phyloP scores from a whole-genome alignment of 106 monocot genomes.

The Xerophyta viscosa region DNA sequence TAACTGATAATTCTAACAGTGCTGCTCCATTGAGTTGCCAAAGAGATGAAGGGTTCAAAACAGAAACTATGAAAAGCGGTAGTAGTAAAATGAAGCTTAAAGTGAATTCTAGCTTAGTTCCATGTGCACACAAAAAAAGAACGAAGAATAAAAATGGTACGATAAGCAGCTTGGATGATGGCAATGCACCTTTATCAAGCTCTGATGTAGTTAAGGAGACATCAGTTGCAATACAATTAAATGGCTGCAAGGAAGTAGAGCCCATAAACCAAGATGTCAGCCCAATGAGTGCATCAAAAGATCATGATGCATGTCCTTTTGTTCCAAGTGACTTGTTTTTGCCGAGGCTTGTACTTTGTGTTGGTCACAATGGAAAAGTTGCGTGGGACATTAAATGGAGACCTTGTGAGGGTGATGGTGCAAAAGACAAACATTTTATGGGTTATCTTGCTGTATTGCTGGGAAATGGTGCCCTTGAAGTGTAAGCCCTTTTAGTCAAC shows the following conservation, averaged over 20 bases:
- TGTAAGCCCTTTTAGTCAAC: conserved; percentile 35
- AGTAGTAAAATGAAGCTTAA: too few relatives aligned
- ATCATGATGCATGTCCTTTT: not conserved
- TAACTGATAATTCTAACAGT: too few relatives aligned
- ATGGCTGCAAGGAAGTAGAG: conserved; percentile 5
- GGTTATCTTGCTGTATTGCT: conserved; percentile 87
- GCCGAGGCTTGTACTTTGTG: conserved; percentile 59
- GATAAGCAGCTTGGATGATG: not conserved
- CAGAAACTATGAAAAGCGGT: too few relatives aligned
- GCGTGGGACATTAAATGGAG: conserved; percentile 99
- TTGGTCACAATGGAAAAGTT: conserved; percentile 91
- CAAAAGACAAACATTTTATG: conserved; percentile 26
- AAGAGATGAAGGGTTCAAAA: too few relatives aligned
- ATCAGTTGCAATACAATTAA: not conserved
- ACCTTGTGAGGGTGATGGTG: conserved; percentile 22
- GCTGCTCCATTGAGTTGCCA: too few relatives aligned
- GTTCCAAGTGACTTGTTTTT: conserved; percentile 33
- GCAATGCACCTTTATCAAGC: too few relatives aligned
- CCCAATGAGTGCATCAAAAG: not conserved
- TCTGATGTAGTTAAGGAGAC: conserved; percentile 11
- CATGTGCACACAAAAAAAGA: too few relatives aligned
- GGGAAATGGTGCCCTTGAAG: conserved; percentile 89
- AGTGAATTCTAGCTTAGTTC: too few relatives aligned
- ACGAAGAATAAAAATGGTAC: not conserved
- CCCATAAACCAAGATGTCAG: not conserved